Conservation (phyloP, 139 green algal species). For the Parachlorella kessleri region DNA sequence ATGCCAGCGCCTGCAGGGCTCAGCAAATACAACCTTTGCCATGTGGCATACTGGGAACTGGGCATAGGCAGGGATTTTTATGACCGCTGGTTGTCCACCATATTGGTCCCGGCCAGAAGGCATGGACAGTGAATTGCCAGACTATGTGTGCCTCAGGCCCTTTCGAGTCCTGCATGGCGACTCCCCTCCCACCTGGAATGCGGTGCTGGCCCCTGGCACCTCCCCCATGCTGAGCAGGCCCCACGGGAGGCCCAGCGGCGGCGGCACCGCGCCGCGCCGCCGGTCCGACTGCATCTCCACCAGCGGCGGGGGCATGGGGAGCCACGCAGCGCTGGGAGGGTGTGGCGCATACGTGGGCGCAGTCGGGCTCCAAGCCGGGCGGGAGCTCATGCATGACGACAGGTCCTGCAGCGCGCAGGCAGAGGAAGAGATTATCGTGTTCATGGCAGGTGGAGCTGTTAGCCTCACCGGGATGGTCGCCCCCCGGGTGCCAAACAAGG, state of each 20-base stretch:
- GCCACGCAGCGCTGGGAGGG: conserved; percentile 4
- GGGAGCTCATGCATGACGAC: conserved; percentile 4
- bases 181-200: conserved; percentile 1
- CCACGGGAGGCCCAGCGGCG: conserved; percentile 15
- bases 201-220: conserved; percentile 5
- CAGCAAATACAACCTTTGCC: too few species aligned
- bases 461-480: too few species aligned
- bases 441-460: too few species aligned
- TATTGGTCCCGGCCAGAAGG: too few species aligned
- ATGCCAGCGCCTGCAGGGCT: too few species aligned
- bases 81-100: too few species aligned
- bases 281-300: conserved; percentile 2
- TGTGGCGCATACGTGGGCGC: not conserved
- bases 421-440: not conserved
- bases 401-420: conserved; percentile 8
- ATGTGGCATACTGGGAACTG: too few species aligned
- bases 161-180: too few species aligned
- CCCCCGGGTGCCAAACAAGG: not conserved
- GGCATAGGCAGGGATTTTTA: too few species aligned
- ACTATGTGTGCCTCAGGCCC: too few species aligned
- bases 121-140: too few species aligned
- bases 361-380: conserved; percentile 13
- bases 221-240: conserved; percentile 23
- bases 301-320: conserved; percentile 15
- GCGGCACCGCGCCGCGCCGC: conserved; percentile 5